Percentiles rank a stretch among this genome's conserved stretches.
These are phyloP conservation scores for Potentilla sterilis DNA, from an alignment of 306 rosid genomes.

Conservation along the genomic window DNA sequence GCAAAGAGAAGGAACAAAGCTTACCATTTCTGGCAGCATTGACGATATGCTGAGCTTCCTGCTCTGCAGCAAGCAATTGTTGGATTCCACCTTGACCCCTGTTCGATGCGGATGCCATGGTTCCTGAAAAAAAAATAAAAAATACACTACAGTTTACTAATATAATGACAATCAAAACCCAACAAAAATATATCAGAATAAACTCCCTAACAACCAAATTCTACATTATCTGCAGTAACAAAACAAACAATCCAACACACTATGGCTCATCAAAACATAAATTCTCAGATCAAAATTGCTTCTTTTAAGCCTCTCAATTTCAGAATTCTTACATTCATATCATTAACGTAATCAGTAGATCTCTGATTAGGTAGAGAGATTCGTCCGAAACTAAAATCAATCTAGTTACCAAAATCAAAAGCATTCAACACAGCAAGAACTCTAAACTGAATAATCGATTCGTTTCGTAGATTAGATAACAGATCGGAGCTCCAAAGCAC, in stretches of 20 bases:
- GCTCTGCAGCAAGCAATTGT: slow-evolving; percentile 93
- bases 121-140: slow-evolving; percentile 27
- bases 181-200: not conserved
- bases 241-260: not conserved
- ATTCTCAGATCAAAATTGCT: not conserved
- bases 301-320: not conserved
- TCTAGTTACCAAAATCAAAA: not conserved
- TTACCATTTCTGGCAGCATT: slow-evolving; percentile 87
- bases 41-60: slow-evolving; percentile 93
- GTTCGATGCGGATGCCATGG: slow-evolving; percentile 77
- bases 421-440: not conserved
- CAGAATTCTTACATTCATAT: not conserved
- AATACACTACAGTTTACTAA: not conserved
- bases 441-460: not conserved
- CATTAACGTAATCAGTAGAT: not conserved
- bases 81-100: slow-evolving; percentile 97
- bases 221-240: not conserved
- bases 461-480: not conserved
- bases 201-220: slow-evolving; percentile 7
- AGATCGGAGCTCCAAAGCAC: slow-evolving; percentile 9
- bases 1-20: slow-evolving; percentile 5
- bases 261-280: not conserved
- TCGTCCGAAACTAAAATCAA: not conserved
- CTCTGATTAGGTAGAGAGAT: not conserved
- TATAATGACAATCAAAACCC: slow-evolving; percentile 12